These are phyloP conservation scores for Beauveria australis DNA, from an alignment of 2,329 filamentous ascomycete species.

Conservation along the genomic window DNA sequence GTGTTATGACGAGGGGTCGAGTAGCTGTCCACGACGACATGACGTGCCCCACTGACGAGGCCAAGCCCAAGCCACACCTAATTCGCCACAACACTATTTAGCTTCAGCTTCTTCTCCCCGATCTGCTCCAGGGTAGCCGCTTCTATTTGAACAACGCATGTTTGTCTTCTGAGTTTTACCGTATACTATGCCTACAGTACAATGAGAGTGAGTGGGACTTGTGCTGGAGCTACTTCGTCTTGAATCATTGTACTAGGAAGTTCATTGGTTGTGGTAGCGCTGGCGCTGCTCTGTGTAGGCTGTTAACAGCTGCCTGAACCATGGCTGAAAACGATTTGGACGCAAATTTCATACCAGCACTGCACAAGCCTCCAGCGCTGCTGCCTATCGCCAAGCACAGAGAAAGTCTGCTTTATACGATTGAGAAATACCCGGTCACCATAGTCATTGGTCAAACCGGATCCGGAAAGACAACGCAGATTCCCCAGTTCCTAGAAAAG, in stretches of 20 bases:
- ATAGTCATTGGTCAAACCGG: constrained; percentile 92
- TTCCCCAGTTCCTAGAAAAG: constrained; percentile 82
- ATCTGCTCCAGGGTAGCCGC: constrained; percentile 1
- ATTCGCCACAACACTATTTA: constrained; percentile 17
- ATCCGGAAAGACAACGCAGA: constrained; percentile 90
- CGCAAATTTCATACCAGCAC: constrained; percentile 62
- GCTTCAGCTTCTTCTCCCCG: constrained; percentile 5
- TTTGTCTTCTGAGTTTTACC: not conserved
- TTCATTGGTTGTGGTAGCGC: not conserved
- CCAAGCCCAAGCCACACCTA: constrained; percentile 17
- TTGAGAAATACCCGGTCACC: constrained; percentile 77
- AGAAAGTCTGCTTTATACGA: constrained; percentile 70
- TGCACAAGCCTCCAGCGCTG: constrained; percentile 77
- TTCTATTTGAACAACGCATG: not conserved
- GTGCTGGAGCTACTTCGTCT: not conserved
- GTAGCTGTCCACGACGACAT: constrained; percentile 24
- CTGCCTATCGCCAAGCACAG: constrained; percentile 82
- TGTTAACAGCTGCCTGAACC: not conserved
- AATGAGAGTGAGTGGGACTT: no score
- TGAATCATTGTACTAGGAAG: not conserved
- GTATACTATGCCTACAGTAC: no score
- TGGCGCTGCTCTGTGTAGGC: not conserved
- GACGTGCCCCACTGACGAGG: constrained; percentile 29
- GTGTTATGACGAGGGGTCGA: constrained; percentile 21
- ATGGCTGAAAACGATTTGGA: constrained; percentile 52